Percentiles rank a stretch among this genome's conserved stretches.
Conservation (phyloP, 108 stramenopile genomes). For the Asterionellopsis glacialis region DNA sequence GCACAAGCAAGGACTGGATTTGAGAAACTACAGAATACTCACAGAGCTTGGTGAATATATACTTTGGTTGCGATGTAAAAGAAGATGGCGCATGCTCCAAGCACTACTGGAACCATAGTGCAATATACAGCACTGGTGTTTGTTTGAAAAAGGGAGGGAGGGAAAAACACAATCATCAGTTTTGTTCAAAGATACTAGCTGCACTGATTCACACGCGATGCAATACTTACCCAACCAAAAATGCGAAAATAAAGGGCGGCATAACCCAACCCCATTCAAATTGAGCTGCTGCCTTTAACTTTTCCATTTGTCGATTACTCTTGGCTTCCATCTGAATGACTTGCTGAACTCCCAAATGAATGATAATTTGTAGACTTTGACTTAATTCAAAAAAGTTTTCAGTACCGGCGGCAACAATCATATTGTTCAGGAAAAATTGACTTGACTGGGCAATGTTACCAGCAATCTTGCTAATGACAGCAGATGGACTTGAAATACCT, state of each 20-base stretch:
- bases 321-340: conserved; percentile 14
- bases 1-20: neutral
- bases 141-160: too few species aligned
- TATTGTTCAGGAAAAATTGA: conserved; percentile 15
- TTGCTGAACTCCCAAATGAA: neutral
- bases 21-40: neutral
- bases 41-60: conserved; percentile 40
- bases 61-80: conserved; percentile 50
- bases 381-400: conserved; percentile 7
- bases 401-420: conserved; percentile 11
- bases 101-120: conserved; percentile 13
- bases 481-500: neutral
- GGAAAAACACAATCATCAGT: too few species aligned
- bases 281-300: neutral
- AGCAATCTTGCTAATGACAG: neutral
- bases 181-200: too few species aligned
- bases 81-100: conserved; percentile 35
- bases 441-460: neutral
- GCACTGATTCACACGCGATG: too few species aligned
- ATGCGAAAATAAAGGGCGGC: conserved; percentile 19
- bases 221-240: conserved; percentile 5
- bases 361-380: conserved; percentile 4
- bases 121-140: conserved; percentile 12
- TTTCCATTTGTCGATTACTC: conserved; percentile 13
- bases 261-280: conserved; percentile 23